Evolutionary conservation across 306 rosid species (phyloP), one percentile per base, ranked within the genome.

Genomic region (Cicer chorassanicum): DNA sequence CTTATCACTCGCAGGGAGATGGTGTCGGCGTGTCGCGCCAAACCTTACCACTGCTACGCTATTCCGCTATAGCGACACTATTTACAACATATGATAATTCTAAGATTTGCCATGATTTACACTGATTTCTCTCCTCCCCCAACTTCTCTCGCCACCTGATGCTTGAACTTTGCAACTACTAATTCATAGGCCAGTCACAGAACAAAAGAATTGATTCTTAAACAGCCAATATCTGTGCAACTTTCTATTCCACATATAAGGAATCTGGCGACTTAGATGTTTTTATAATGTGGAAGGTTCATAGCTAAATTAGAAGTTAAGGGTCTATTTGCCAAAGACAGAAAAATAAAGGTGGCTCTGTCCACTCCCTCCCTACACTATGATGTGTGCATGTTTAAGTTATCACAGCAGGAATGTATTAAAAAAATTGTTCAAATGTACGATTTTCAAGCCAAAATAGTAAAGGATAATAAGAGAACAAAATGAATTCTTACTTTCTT

Each of bases 381-480:
- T 75, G 1, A 64, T 4, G 16, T 14, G 13, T 45, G 48, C 50
- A 60, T 61, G 38, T 54, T 9, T 15, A 48, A 4, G 78, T 75
- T 75, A 61, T 73, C 78, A 46, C 57, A 60, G 45, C 34, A 48
- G 46, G 11, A 15, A 16, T 45, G n/a, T 29, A 29, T 29, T 29
- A 29, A 36, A 39, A 40, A 21, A 7, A 19, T 12, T 40, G 43
- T 42, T 49, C n/a, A 51, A 19, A 11, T 64, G 19, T 50, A 8
- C 14, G 29, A 16, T 59, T 68, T 34, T 56, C 16, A 34, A 66
- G 19, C 59, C 60, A 43, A n/a, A 57, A 48, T 29, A 65, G 10
- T 65, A 9, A 41, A 65, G 55, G 55, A 65, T 11, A 44, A 65
- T 18, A 54, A 54, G 19, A 2, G 54, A 43, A 4, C 2, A 65